Base-by-base conservation (phyloP, 345 rosid genomes). In the Gossypioides kirkii region DNA sequence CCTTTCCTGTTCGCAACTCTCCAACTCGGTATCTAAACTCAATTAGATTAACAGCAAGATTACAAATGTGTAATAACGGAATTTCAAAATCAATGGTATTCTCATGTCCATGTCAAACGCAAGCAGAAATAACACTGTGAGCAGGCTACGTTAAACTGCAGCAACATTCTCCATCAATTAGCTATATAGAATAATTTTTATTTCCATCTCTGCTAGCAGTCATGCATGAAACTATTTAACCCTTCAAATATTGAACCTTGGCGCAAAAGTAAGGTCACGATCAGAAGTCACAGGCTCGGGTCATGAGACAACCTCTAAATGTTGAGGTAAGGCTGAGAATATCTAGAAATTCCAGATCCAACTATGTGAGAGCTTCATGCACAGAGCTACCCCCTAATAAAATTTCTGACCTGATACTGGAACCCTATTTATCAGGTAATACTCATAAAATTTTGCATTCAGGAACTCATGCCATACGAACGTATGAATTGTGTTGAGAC, bases 1-100 rank as follows among this genome's bases (percentile, higher is more conserved):
- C 77, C 82, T 85, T 69, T 89, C 96, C 28, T 79, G 86, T 81
- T 87, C 88, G 64, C 98, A 92, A 60, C 74, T 85, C 86, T 88
- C 96, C 85, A 84, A 79, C 82, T 84, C 82, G 26, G 86, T 80
- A 82, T 95, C 99, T 95, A 64, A 45, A 84, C 77, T 56, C 58
- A 63, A 46, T 59, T 54, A 38, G 9, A 69, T 17, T 53, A 63
- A 72, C 38, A 75, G 41, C 56, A 74, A 81, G 17, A 69, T 45
- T 52, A 42, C 45, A 52, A 43, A 45, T 72, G 20, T 0, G 66
- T 26, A 16, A 45, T 26, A 45, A 47, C 23, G 47, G 10, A 17
- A 47, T 25, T 47, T 67, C 42, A 25, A 25, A 25, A 25, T 25
- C 53, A 67, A 10, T 47, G 41, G 12, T 17, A 47, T 67, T 47